Conservation (phyloP, 73 alveolate species). For the Vitrella brassicaformis region DNA sequence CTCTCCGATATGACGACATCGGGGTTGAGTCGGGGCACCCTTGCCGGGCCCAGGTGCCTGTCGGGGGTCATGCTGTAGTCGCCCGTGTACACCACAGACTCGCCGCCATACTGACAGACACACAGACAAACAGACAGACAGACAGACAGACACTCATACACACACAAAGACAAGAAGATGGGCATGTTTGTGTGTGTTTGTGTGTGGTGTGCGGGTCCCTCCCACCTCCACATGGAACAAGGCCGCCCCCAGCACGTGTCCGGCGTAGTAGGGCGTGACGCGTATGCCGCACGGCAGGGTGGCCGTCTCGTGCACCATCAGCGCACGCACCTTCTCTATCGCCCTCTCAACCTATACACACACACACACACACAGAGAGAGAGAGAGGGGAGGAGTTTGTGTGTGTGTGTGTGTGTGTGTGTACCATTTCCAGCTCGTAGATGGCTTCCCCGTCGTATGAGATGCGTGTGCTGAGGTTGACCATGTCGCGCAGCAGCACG, state of each 20-base stretch:
- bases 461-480: constrained; percentile 56
- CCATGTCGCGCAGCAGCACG: constrained; percentile 88
- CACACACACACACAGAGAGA: too few species aligned
- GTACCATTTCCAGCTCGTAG: too few species aligned
- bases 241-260: constrained; percentile 98
- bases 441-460: too few species aligned
- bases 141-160: too few species aligned
- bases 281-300: constrained; percentile 39
- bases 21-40: constrained; percentile 79
- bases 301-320: constrained; percentile 5
- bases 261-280: constrained; percentile 95
- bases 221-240: constrained; percentile 53
- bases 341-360: too few species aligned
- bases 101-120: constrained; percentile 69
- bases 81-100: constrained; percentile 93
- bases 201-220: constrained; percentile 1
- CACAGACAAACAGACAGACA: too few species aligned
- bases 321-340: constrained; percentile 13
- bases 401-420: constrained; percentile 20
- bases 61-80: constrained; percentile 89
- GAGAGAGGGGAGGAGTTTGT: too few species aligned
- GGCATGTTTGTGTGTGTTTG: too few species aligned
- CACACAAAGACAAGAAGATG: too few species aligned
- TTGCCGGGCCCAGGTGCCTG: constrained; percentile 91
- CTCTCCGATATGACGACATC: constrained; percentile 88